Evolutionary conservation across 768 basidiomycete species (phyloP).

Genomic region (Tubosaeta brunneosetosa): DNA sequence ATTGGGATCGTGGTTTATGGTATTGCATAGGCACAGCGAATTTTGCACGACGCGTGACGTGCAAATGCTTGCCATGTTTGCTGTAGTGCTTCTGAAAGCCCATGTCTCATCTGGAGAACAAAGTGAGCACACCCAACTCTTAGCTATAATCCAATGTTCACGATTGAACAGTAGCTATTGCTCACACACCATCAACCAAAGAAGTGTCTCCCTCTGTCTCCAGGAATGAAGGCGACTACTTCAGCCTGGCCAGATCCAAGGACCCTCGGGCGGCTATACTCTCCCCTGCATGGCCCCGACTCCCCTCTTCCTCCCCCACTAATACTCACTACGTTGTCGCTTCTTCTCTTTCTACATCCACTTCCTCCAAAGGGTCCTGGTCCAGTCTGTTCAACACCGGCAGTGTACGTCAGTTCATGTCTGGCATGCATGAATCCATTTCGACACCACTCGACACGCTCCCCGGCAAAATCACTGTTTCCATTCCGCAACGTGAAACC

Average conservation of each 20-base stretch:
- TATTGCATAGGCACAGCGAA: slow-evolving; percentile 37
- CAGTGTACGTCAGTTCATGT: slow-evolving; percentile 64
- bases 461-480: slow-evolving; percentile 20
- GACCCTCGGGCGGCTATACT: slow-evolving; percentile 37
- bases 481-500: slow-evolving; percentile 21
- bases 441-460: slow-evolving; percentile 34
- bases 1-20: neutral
- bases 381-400: slow-evolving; percentile 70
- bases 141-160: neutral
- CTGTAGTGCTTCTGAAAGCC: slow-evolving; percentile 60
- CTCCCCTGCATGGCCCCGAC: slow-evolving; percentile 52
- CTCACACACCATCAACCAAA: slow-evolving; percentile 17
- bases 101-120: slow-evolving; percentile 8
- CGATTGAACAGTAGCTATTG: neutral
- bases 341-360: slow-evolving; percentile 46
- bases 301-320: slow-evolving; percentile 41
- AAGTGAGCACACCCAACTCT: slow-evolving; percentile 6
- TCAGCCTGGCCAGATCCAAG: slow-evolving; percentile 39
- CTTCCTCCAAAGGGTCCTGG: slow-evolving; percentile 75
- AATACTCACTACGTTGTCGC: slow-evolving; percentile 33
- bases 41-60: slow-evolving; percentile 54
- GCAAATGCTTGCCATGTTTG: slow-evolving; percentile 78
- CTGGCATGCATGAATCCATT: slow-evolving; percentile 51
- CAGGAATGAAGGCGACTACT: slow-evolving; percentile 50
- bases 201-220: slow-evolving; percentile 15